These are phyloP conservation scores for Kokia cookei DNA, from an alignment of 441 rosid genomes.

Conservation along the genomic window DNA sequence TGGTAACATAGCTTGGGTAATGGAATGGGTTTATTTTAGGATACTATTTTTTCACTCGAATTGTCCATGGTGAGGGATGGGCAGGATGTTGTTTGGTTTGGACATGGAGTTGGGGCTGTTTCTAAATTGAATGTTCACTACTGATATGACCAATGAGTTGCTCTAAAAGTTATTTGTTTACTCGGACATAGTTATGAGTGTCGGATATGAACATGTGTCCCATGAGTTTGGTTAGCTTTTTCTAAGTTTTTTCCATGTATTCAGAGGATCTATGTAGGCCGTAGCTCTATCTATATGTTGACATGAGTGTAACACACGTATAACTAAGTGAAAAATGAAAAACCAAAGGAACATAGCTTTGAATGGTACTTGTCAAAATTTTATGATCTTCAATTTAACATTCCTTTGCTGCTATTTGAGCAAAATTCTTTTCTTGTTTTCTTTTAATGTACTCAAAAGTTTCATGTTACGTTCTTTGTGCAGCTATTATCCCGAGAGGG, in stretches of 20 bases:
- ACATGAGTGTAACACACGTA: neutral
- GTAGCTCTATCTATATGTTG: neutral
- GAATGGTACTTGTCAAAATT: neutral
- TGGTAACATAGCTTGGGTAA: neutral
- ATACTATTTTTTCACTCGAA: neutral
- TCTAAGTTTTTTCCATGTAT: neutral
- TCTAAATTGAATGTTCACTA: neutral
- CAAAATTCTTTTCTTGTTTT: neutral
- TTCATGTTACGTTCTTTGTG: conserved; percentile 11
- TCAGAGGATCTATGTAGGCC: neutral
- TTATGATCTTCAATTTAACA: neutral
- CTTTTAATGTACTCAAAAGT: neutral
- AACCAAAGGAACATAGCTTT: neutral
- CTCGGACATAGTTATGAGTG: neutral
- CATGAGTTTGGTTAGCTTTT: neutral
- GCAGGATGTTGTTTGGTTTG: neutral
- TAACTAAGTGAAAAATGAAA: neutral
- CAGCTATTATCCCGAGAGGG: conserved; percentile 75
- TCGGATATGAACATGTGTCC: too few species aligned
- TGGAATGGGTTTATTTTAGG: neutral
- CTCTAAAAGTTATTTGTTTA: neutral
- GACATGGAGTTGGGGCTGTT: neutral
- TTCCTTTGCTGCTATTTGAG: neutral
- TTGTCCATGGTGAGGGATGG: neutral
- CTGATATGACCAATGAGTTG: neutral